These are phyloP conservation scores for Yamadazyma epiphylla DNA, from an alignment of 1,139 yeast species.

Conservation along the genomic window DNA sequence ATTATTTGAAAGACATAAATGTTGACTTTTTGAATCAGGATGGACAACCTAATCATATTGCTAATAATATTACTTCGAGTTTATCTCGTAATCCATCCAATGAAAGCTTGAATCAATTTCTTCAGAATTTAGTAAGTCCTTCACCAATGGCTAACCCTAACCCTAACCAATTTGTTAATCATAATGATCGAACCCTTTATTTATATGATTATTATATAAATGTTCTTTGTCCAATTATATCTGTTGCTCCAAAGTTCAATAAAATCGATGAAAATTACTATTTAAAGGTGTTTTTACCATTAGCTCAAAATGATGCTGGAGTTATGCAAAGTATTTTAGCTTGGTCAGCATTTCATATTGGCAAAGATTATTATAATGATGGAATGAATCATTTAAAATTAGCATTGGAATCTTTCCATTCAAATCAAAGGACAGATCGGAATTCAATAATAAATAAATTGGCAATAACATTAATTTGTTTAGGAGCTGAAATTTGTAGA, in stretches of 20 bases:
- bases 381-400: conserved; percentile 44
- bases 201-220: conserved; percentile 67
- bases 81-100: conserved; percentile 8
- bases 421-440: conserved; percentile 14
- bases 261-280: conserved; percentile 59
- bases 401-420: conserved; percentile 43
- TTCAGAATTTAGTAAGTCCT: conserved; percentile 19
- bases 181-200: conserved; percentile 16
- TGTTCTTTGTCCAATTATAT: conserved; percentile 52
- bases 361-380: conserved; percentile 34
- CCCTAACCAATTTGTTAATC: conserved; percentile 13
- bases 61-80: conserved; percentile 4
- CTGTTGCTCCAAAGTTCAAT: conserved; percentile 54
- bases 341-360: conserved; percentile 72
- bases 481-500: conserved; percentile 71
- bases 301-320: conserved; percentile 68
- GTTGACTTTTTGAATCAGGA: conserved; percentile 2
- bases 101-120: conserved; percentile 12
- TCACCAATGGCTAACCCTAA: conserved; percentile 14
- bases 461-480: conserved; percentile 63
- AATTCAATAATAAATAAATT: conserved; percentile 37
- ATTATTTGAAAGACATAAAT: conserved; percentile 4
- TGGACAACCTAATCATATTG: neutral
- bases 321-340: conserved; percentile 69
- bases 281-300: conserved; percentile 69